Evolutionary conservation across 1,139 yeast genomes (phyloP), one percentile per base, ranked within the genome.

Genomic region (Williopsis jadinii): DNA sequence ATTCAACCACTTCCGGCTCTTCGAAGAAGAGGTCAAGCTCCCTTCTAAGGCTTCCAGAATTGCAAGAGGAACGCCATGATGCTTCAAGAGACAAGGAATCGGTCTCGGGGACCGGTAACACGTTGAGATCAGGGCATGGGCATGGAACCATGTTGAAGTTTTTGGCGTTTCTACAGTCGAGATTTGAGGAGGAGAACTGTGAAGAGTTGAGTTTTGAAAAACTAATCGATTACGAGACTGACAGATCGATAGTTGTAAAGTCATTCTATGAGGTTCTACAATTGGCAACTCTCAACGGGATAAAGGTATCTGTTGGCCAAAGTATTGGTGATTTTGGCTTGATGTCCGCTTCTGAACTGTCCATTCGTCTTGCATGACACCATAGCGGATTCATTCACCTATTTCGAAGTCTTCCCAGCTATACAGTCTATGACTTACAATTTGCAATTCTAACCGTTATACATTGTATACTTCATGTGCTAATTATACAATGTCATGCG

Each of bases 251-350:
- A 28, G 70, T 70, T 12, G 70, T 67, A 11, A 64, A 59, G 39
- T 63, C 74, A 3, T 69, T 72, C 47, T 53, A 66, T 11, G 63
- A 68, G 38, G 43, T 71, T 2, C 55, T 72, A 35, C 65, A 68
- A 36, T 55, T 71, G 38, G 63, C 71, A 0, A 61, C 67, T 2
- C 44, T 52, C 14, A 47, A 45, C 3, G 41, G 47, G 30, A 31
- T 55, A 12, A 32, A 28, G 9, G 5, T 28, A 19, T 19, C 24
- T 6, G 24, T 19, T 19, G 24, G 24, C 24, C 24, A 19, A 19
- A 19, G 24, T 6, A 19, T 19, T 19, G 24, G 24, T 19, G 24
- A 19, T 19, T 19, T 19, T 19, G 24, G 24, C 24, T 19, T 19
- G 24, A 19, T 19, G 24, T 19, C 24, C 24, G 24, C 6, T 6